A percentile compares a stretch with the other conserved stretches of the same genome.
Conservation (phyloP, 805 yeast species). For the Scheffersomyces coipomensis region DNA sequence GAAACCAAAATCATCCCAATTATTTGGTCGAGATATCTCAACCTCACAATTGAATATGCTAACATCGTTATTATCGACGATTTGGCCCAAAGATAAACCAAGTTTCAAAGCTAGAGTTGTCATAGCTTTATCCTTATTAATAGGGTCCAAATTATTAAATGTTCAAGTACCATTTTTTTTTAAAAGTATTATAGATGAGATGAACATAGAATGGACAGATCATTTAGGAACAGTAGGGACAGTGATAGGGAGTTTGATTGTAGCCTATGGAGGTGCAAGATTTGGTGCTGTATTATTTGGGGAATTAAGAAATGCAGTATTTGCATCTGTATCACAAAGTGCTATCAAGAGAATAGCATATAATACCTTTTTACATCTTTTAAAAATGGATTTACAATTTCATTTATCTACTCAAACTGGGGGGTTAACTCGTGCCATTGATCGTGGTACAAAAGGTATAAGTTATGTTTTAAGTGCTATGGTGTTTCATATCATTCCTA, state of each 20-base stretch:
- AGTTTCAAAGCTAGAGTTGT: slow-evolving; percentile 72
- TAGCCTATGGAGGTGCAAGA: slow-evolving; percentile 92
- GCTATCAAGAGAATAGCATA: slow-evolving; percentile 90
- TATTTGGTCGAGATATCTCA: slow-evolving; percentile 27
- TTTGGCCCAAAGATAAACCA: slow-evolving; percentile 78
- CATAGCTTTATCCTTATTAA: slow-evolving; percentile 67
- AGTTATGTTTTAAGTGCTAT: slow-evolving; percentile 88
- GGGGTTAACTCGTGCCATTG: slow-evolving; percentile 93
- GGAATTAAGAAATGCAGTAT: slow-evolving; percentile 90
- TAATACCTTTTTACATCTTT: slow-evolving; percentile 80
- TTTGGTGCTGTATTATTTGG: slow-evolving; percentile 95
- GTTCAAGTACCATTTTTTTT: slow-evolving; percentile 96
- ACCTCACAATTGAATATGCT: slow-evolving; percentile 56
- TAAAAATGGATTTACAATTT: slow-evolving; percentile 83
- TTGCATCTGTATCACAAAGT: slow-evolving; percentile 92
- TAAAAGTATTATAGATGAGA: slow-evolving; percentile 79
- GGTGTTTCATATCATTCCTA: slow-evolving; percentile 97
- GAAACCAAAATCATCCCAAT: slow-evolving; percentile 5
- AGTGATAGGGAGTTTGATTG: slow-evolving; percentile 62
- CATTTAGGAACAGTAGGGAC: slow-evolving; percentile 63
- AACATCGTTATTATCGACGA: slow-evolving; percentile 60
- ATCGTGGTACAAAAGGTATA: slow-evolving; percentile 96
- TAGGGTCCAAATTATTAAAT: slow-evolving; percentile 80
- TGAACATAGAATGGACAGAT: slow-evolving; percentile 84
- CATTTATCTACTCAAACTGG: slow-evolving; percentile 93